These are phyloP conservation scores for Thielaviopsis populi DNA, from an alignment of 2,329 filamentous ascomycete genomes.

Conservation along the genomic window DNA sequence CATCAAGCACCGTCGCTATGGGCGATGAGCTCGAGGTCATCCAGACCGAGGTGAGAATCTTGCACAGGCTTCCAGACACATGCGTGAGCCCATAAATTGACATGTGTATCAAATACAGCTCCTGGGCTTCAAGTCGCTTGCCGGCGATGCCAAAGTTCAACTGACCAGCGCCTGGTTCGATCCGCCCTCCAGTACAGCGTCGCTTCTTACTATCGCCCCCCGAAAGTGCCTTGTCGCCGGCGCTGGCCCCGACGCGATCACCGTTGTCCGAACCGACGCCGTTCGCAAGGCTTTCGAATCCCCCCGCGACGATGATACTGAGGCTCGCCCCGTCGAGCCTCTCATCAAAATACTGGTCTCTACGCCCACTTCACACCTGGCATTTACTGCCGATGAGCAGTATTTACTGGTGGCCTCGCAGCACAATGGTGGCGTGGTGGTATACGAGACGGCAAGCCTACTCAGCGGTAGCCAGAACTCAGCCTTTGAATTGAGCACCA, in stretches of 20 bases:
- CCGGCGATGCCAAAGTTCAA: conserved; percentile 68
- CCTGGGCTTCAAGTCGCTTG: conserved; percentile 67
- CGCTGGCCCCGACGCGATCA: conserved; percentile 65
- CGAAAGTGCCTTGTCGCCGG: conserved; percentile 71
- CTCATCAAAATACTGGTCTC: conserved; percentile 59
- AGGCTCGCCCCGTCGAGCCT: conserved; percentile 56
- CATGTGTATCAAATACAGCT: conserved; percentile 29
- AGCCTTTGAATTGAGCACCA: conserved; percentile 62
- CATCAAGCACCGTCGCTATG: conserved; percentile 19
- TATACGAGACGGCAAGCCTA: conserved; percentile 62
- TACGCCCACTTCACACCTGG: conserved; percentile 68
- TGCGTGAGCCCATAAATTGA: background rate
- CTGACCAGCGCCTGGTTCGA: conserved; percentile 66
- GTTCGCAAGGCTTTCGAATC: conserved; percentile 60
- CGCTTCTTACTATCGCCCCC: conserved; percentile 70
- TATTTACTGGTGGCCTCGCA: conserved; percentile 74
- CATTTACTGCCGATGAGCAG: conserved; percentile 80
- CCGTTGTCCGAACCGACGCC: conserved; percentile 61
- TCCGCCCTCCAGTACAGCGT: conserved; percentile 61
- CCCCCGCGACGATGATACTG: conserved; percentile 42
- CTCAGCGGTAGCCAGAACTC: conserved; percentile 50
- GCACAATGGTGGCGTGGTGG: conserved; percentile 62
- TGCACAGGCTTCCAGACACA: background rate
- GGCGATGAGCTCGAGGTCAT: conserved; percentile 63
- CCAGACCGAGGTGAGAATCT: conserved; percentile 58